A percentile compares a stretch with the other conserved stretches of the same genome.
phyloP scores from a whole-genome alignment of 495 filamentous ascomycete genomes.

The Trichoderma erinaceum region DNA sequence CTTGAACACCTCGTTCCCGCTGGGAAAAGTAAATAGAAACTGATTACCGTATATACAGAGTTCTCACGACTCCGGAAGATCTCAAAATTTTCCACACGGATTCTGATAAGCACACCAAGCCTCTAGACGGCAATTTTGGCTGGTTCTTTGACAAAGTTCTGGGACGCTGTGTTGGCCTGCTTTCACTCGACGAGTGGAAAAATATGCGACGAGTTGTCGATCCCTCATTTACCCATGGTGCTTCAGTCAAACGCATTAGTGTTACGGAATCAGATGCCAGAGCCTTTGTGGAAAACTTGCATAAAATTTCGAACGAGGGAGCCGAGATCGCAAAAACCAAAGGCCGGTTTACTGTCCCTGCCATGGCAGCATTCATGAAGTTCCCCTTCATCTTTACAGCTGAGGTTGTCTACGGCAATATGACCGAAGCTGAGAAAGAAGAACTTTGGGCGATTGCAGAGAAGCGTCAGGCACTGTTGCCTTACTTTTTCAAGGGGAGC shows the following conservation, averaged over 20 bases:
- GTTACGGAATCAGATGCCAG: too few relatives aligned
- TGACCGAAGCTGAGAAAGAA: not conserved
- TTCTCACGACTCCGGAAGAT: not conserved
- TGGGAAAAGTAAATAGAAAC: not conserved
- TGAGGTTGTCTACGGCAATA: not conserved
- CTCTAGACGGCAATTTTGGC: not conserved
- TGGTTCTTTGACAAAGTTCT: not conserved
- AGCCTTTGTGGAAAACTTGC: too few relatives aligned
- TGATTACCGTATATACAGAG: not conserved
- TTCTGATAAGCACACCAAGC: not conserved
- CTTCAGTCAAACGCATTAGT: too few relatives aligned
- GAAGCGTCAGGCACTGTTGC: constrained; percentile 16
- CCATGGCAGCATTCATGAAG: not conserved
- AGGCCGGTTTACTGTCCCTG: too few relatives aligned
- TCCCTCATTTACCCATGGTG: not conserved
- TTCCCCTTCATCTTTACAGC: constrained; percentile 2
- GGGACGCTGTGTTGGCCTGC: not conserved
- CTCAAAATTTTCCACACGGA: not conserved
- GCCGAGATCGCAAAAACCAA: too few relatives aligned
- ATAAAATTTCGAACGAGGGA: too few relatives aligned
- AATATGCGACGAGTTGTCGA: not conserved
- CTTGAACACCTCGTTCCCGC: not conserved
- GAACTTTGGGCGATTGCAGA: constrained; percentile 15
- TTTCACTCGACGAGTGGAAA: not conserved
- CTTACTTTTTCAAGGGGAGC: constrained; percentile 22